Evolutionary conservation across 371 early-diverging fungal species (phyloP), one percentile per base, ranked within the genome.

Genomic region (Mortierella sp.): DNA sequence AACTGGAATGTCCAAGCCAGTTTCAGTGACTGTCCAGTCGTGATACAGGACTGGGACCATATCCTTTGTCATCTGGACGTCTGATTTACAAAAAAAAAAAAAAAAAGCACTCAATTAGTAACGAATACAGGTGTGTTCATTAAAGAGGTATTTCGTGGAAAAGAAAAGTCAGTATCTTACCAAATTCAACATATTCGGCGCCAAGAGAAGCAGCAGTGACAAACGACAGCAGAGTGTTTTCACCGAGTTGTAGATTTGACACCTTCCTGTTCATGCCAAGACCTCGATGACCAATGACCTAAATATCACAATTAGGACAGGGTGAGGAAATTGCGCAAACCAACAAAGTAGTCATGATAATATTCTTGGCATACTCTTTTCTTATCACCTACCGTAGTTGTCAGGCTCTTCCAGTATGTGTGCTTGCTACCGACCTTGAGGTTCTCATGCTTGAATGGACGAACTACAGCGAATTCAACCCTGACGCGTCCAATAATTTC

Each of bases 1-100:
- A 24, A 97, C 84, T 0, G 96, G 94, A 35, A 95, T 88, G 68
- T 93, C 94, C 64, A 92, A 84, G 0, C 96, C 96, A n/a, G 94
- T 94, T 78, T 97, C 97, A 1, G 94, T 91, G 24, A 96, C 92
- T 0, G 90, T 92, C 93, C 94, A 97, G 86, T 99, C 98, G 75
- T 99, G 99, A 83, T 98, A 98, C 58, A 99, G 86, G 5, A 99
- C 95, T 12, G 97, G 97, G 0, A 93, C 92, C 61, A 88, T 72
- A 78, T 99, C 98, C 72, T 94, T 94, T 9, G 98, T 97, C 67
- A 99, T 81, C 87, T 99, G 99, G 24, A 98, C 97, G 85, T 99
- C 96, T 93, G 55, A 59, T 59, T 14, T 5, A 28, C 24, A 55
- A 55, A 22, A 3, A 6, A 49, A n/a, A 3, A 49, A 49, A 24